Conservation (phyloP, 192 early-diverging fungal species). For the Podila minutissima region DNA sequence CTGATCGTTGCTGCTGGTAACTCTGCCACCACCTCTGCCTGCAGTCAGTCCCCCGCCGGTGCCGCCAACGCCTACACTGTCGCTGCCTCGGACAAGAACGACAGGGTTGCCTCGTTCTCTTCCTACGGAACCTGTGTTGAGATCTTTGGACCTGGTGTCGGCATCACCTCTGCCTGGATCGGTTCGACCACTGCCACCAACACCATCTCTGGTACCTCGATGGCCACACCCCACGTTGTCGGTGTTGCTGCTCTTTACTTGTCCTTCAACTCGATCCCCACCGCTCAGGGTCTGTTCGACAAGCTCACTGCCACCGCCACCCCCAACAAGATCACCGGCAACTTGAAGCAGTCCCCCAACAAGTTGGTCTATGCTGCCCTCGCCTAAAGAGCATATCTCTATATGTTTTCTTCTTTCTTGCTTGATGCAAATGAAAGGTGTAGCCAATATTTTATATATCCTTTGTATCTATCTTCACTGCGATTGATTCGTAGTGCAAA, state of each 20-base stretch:
- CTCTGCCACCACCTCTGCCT: conserved; percentile 58
- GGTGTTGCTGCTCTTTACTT: conserved; percentile 57
- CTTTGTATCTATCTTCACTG: too few relatives aligned
- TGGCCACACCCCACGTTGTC: conserved; percentile 63
- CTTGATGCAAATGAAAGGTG: too few relatives aligned
- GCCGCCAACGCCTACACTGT: conserved; percentile 49
- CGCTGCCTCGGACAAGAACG: conserved; percentile 37
- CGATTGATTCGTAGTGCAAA: too few relatives aligned
- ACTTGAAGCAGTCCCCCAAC: conserved; percentile 3
- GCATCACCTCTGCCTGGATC: conserved; percentile 54
- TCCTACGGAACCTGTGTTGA: conserved; percentile 64
- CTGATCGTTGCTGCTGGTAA: conserved; percentile 69
- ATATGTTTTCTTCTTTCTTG: too few relatives aligned
- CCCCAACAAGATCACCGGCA: conserved; percentile 7
- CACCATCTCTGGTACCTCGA: conserved; percentile 68
- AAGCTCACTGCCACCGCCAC: background rate
- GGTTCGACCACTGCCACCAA: conserved; percentile 12
- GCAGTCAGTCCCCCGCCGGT: conserved; percentile 57
- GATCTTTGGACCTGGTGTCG: conserved; percentile 65
- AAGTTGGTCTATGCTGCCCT: background rate
- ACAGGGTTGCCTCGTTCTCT: conserved; percentile 54
- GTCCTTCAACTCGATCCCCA: conserved; percentile 26
- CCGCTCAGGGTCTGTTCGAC: conserved; percentile 1
- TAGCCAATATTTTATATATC: too few relatives aligned
- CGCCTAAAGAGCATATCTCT: background rate